Percentiles rank a stretch among this genome's conserved stretches.
Evolutionary conservation across 176 grass and related monocot species (phyloP).

Genomic region (Zoysia japonica): DNA sequence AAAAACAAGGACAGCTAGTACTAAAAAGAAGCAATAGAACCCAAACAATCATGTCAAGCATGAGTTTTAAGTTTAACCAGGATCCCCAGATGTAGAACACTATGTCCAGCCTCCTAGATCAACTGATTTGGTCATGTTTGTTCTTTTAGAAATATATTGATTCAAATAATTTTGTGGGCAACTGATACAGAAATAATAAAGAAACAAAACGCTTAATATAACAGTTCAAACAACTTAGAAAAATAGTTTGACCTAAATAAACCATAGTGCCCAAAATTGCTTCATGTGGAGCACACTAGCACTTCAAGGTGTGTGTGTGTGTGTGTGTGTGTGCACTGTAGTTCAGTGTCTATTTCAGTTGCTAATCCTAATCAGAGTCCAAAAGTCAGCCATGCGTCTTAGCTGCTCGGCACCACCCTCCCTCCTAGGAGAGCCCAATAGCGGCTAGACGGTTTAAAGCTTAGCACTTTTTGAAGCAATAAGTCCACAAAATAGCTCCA

Average conservation of each 20-base stretch:
- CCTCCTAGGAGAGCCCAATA: neutral
- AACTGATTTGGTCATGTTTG: neutral
- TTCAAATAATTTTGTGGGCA: neutral
- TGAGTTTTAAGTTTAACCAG: neutral
- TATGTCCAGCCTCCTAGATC: neutral
- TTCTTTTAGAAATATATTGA: neutral
- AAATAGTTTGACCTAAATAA: neutral
- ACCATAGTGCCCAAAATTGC: neutral
- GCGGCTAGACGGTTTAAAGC: neutral
- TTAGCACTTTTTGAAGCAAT: neutral
- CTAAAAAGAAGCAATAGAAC: neutral
- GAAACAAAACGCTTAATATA: neutral
- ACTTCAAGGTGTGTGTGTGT: neutral
- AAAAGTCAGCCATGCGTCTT: neutral
- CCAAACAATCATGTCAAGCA: constrained; percentile 2
- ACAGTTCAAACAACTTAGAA: neutral
- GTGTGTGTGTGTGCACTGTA: neutral
- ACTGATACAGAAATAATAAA: neutral
- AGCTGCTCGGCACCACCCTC: neutral
- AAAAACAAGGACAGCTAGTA: neutral
- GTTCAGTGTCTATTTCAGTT: neutral
- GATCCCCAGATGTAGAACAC: neutral
- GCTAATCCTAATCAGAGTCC: neutral
- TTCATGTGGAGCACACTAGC: neutral
- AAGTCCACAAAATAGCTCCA: neutral